Percentiles rank a stretch among this genome's conserved stretches.
Evolutionary conservation across 2,329 filamentous ascomycete genomes (phyloP).

Genomic region (Aspergillus oerlinghausenensis): DNA sequence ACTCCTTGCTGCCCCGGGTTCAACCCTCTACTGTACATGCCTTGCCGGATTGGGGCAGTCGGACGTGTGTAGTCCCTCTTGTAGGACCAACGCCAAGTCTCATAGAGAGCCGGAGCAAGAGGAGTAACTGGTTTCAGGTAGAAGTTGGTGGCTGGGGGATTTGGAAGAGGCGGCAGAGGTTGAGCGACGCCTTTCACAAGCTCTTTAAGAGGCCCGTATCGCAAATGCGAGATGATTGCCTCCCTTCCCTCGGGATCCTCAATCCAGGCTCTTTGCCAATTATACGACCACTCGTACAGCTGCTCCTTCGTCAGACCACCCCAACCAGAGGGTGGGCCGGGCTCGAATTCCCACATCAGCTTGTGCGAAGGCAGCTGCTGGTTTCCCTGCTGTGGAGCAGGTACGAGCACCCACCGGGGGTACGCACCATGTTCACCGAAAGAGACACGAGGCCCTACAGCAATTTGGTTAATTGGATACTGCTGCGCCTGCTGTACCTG

Average conservation of each 20-base stretch:
- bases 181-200: slow-evolving; percentile 13
- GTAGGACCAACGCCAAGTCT: neutral
- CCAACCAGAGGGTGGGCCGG: slow-evolving; percentile 6
- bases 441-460: neutral
- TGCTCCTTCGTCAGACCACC: slow-evolving; percentile 1
- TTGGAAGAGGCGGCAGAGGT: slow-evolving; percentile 19
- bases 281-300: slow-evolving; percentile 19
- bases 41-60: slow-evolving; percentile 3
- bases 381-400: neutral
- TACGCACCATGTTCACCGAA: slow-evolving; percentile 4
- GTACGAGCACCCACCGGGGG: slow-evolving; percentile 12
- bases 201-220: slow-evolving; percentile 1
- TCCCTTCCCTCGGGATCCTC: slow-evolving; percentile 9
- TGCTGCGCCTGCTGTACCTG: neutral
- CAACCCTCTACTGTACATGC: neutral
- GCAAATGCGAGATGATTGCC: slow-evolving; percentile 7
- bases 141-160: slow-evolving; percentile 5
- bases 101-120: neutral
- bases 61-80: slow-evolving; percentile 4
- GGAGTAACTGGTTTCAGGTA: neutral
- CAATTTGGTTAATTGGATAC: neutral
- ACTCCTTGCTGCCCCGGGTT: neutral
- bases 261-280: slow-evolving; percentile 14
- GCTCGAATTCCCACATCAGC: slow-evolving; percentile 18
- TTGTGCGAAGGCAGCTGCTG: neutral